Conservation (phyloP, 257 asterid genomes). For the Solanum tacnaense region DNA sequence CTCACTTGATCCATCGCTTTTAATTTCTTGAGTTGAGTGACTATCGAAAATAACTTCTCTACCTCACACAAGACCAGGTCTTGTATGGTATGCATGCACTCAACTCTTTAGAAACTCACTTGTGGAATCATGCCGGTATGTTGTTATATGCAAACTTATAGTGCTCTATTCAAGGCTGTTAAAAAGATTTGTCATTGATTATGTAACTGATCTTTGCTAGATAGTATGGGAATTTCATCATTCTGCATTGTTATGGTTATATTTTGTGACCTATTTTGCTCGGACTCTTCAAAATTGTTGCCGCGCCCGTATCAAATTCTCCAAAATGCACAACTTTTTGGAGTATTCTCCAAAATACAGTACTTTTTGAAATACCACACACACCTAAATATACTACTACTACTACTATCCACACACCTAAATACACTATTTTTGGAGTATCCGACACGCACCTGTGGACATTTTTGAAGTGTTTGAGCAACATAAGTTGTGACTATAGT, state of each 20-base stretch:
- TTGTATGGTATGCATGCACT: neutral
- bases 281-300: neutral
- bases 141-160: neutral
- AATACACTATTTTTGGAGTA: neutral
- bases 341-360: too few relatives aligned
- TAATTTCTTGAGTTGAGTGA: neutral
- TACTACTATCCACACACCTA: too few relatives aligned
- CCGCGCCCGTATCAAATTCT: neutral
- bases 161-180: neutral
- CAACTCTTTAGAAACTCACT: too few relatives aligned
- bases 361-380: too few relatives aligned
- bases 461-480: neutral
- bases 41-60: neutral
- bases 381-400: too few relatives aligned
- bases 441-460: rapidly evolving
- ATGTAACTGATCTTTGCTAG: neutral
- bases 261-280: neutral
- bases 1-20: neutral
- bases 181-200: neutral
- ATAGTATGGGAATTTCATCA: neutral
- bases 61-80: neutral
- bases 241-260: neutral
- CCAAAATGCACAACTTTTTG: too few relatives aligned
- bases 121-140: neutral
- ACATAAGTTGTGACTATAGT: neutral